These are phyloP conservation scores for Emergomyces orientalis DNA, from an alignment of 2,329 filamentous ascomycete species.

Conservation along the genomic window DNA sequence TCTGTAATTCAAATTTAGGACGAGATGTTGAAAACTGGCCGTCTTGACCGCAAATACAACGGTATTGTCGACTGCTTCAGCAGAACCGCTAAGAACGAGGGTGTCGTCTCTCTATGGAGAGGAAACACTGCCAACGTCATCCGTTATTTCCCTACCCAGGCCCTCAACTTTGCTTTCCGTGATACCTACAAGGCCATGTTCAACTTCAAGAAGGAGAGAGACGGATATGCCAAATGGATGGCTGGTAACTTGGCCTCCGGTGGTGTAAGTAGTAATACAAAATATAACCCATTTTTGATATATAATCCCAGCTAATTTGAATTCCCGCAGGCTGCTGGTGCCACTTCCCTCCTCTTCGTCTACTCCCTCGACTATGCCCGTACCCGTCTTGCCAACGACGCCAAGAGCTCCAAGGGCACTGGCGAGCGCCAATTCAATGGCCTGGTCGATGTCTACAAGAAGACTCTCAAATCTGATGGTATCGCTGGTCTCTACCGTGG, in stretches of 20 bases:
- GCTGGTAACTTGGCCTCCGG: constrained; percentile 98
- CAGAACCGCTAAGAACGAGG: constrained; percentile 82
- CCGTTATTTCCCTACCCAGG: constrained; percentile 99
- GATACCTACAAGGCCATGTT: constrained; percentile 99
- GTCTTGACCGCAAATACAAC: constrained; percentile 94
- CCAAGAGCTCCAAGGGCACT: constrained; percentile 90
- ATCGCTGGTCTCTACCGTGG: constrained; percentile 99
- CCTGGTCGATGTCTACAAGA: constrained; percentile 98
- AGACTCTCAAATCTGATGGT: constrained; percentile 98
- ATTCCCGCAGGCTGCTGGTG: constrained; percentile 72
- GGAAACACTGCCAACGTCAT: constrained; percentile 99
- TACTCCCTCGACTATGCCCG: constrained; percentile 99
- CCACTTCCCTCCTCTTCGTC: constrained; percentile 99
- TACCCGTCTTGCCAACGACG: constrained; percentile 99
- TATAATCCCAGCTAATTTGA: background rate
- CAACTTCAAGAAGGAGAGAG: constrained; percentile 99
- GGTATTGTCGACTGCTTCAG: constrained; percentile 94
- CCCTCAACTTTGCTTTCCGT: constrained; percentile 99
- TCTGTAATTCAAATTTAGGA: constrained; percentile 50
- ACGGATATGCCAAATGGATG: constrained; percentile 99
- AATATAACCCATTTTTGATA: background rate
- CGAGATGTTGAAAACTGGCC: constrained; percentile 99
- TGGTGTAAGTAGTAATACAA: constrained; percentile 69
- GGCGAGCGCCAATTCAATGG: constrained; percentile 99
- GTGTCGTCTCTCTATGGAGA: constrained; percentile 93